These are phyloP conservation scores for Ophiostoma ips DNA, from an alignment of 2,329 filamentous ascomycete genomes.

Conservation along the genomic window DNA sequence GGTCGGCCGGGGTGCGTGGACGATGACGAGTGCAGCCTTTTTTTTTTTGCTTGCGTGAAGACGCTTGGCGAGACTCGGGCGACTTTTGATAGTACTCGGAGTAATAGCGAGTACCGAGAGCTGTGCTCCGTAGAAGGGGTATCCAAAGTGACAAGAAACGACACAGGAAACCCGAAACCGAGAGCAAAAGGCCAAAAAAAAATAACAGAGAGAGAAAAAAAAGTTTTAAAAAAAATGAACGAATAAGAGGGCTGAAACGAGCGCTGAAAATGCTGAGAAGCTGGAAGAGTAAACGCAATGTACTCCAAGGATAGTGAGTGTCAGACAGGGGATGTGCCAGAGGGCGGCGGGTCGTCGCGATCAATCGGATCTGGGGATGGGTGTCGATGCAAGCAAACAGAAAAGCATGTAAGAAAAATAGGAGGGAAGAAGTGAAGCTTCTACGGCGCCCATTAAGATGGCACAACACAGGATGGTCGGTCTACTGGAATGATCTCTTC, in stretches of 20 bases:
- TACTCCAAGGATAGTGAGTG: not conserved
- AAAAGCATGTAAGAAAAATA: not conserved
- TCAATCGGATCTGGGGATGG: conserved; percentile 3
- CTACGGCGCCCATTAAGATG: not conserved
- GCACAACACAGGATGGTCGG: not conserved
- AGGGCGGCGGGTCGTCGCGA: conserved; percentile 1
- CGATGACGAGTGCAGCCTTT: too few species aligned
- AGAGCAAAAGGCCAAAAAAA: not conserved
- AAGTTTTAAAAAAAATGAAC: not conserved
- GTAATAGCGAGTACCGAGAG: too few species aligned
- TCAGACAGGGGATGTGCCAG: conserved; percentile 1
- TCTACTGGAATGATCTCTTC: not conserved
- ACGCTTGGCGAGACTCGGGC: too few species aligned
- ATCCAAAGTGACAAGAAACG: not conserved
- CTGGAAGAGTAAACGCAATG: conserved; percentile 1
- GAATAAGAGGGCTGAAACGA: not conserved
- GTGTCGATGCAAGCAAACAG: not conserved
- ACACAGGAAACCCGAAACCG: not conserved
- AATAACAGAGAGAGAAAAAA: not conserved
- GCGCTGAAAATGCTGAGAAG: not conserved
- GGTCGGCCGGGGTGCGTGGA: not conserved
- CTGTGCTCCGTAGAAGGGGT: not conserved
- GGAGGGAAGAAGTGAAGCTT: not conserved
- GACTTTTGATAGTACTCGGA: too few species aligned
- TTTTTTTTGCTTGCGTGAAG: too few species aligned